A percentile compares a stretch with the other conserved stretches of the same genome.
Evolutionary conservation across 257 asterid species (phyloP).

Genomic region (Coffea eugenioides): DNA sequence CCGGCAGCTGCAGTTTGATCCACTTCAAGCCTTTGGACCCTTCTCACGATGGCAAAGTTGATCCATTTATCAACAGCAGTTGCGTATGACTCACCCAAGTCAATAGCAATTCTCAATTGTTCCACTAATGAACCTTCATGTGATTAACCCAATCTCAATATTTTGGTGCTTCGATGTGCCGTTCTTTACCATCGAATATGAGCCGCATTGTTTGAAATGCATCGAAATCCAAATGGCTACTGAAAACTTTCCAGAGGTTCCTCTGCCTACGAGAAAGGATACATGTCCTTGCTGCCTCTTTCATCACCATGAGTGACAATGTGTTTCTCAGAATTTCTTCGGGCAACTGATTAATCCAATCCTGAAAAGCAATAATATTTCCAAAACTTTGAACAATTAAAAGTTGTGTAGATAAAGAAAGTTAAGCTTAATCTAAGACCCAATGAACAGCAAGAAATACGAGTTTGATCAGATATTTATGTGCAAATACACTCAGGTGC

Average conservation of each 20-base stretch:
- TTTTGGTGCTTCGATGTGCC: background rate
- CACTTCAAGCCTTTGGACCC: background rate
- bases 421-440: too few relatives aligned
- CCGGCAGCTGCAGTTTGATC: background rate
- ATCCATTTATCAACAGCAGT: background rate
- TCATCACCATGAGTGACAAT: background rate
- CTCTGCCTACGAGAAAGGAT: background rate
- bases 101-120: background rate
- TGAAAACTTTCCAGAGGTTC: background rate
- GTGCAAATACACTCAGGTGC: too few relatives aligned
- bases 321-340: background rate
- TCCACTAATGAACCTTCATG: background rate
- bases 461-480: too few relatives aligned
- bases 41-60: background rate
- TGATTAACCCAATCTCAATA: background rate
- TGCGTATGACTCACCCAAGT: too few relatives aligned
- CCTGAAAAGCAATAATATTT: background rate
- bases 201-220: background rate
- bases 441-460: too few relatives aligned
- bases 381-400: too few relatives aligned
- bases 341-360: background rate
- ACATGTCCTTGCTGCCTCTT: conserved; percentile 2
- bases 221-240: background rate
- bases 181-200: background rate
- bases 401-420: too few relatives aligned